A percentile compares a stretch with the other conserved stretches of the same genome.
Evolutionary conservation across 176 grass and related monocot genomes (phyloP).

Genomic region (Oryza meridionalis): DNA sequence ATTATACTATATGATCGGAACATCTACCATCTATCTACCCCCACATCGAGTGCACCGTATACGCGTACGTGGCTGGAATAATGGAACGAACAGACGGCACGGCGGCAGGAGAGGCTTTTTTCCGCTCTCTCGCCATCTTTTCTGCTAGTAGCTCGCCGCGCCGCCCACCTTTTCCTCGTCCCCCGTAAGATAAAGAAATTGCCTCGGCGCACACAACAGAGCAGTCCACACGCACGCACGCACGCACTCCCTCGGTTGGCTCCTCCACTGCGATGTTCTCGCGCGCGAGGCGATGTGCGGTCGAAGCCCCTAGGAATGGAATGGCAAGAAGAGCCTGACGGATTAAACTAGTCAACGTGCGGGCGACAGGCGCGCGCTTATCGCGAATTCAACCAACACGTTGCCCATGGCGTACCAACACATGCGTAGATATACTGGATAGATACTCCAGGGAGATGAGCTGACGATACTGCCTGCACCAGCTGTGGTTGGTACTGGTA

Average conservation of each 20-base stretch:
- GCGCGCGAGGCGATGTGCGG: not conserved
- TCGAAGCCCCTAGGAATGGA: not conserved
- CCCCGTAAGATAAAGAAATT: not conserved
- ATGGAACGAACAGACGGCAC: constrained; percentile 3
- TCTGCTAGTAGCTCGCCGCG: not conserved
- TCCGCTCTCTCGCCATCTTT: not conserved
- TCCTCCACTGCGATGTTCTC: not conserved
- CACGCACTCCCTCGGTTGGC: not conserved
- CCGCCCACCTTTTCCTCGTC: not conserved
- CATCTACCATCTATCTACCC: not conserved
- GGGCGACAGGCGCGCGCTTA: not conserved
- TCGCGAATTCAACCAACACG: not conserved
- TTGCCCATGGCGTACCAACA: not conserved
- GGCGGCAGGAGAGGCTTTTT: not conserved
- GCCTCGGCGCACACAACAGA: not conserved
- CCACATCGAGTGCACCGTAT: not conserved
- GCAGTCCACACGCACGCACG: not conserved
- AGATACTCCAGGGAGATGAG: constrained; percentile 1
- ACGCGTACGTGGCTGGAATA: constrained; percentile 12
- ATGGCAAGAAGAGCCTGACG: not conserved
- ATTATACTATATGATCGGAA: not conserved
- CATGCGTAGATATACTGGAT: not conserved
- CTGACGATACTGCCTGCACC: not conserved
- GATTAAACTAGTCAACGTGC: not conserved
- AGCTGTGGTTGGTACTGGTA: not conserved